Base-by-base conservation (phyloP, 192 early-diverging fungal species). In the Backusella australiensis region DNA sequence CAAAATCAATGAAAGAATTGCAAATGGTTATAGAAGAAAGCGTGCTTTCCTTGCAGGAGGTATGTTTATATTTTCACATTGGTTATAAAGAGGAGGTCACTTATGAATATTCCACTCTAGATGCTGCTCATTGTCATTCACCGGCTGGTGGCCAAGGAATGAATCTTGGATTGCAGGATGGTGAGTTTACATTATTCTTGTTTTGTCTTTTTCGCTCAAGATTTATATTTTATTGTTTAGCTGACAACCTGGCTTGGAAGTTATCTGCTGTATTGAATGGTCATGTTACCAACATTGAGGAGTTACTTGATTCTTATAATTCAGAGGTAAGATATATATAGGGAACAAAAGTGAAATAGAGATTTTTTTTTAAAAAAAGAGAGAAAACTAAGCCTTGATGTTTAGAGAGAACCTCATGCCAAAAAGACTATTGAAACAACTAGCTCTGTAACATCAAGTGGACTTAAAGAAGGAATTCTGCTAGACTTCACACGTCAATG, bases 161-260 rank as follows among this genome's bases (percentile, higher is more conserved):
- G 82, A 85, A 85, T 63, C 52, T 78, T 1, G 87, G 85, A 11
- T 34, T 88, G 9, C 73, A 86, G 38, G 87, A 88, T 75, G 82
- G 78, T 83, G 29, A 72, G 17, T 44, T 34, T 56, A 15, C 34
- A 56, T 23, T 56, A 7, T 12, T 70, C n/a, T 7, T 38, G 8
- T 14, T 59, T 21, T 38, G 34, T 4, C 34, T 36, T 63, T 63
- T 21, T 59, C 26, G 12, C 15, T 12, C 21, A 41, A 41, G 8
- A 70, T 36, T 26, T 11, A 38, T 36, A 34, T n/a, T 15, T 67
- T 34, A 34, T 49, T 34, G 35, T 32, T 1, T 81, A 82, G 83
- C 83, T 12, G 67, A 81, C 17, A 85, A 86, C 34, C 44, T 88
- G 38, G 82, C 81, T 14, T 88, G 87, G 87, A 88, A 86, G 67